phyloP scores from a whole-genome alignment of 768 basidiomycete species.

The Lentinula guzmanii region DNA sequence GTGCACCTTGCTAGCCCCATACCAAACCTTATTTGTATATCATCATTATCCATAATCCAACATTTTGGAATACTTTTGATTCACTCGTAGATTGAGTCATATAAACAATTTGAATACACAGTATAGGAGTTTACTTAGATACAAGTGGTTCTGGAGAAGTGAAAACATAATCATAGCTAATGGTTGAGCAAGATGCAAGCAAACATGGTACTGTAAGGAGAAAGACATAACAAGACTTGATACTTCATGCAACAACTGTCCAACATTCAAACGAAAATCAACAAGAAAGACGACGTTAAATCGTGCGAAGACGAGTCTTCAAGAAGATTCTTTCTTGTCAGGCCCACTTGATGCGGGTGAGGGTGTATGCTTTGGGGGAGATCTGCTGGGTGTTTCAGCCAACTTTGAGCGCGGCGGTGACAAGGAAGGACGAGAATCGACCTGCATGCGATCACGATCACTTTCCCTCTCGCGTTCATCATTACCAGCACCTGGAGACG shows the following conservation, averaged over 20 bases:
- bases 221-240: background rate
- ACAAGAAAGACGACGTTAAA: background rate
- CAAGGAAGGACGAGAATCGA: conserved; percentile 23
- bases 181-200: background rate
- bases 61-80: too few relatives aligned
- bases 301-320: background rate
- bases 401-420: conserved; percentile 8
- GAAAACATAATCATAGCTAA: too few relatives aligned
- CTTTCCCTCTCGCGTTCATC: conserved; percentile 4
- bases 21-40: too few relatives aligned
- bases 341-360: conserved; percentile 5
- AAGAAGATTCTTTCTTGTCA: conserved; percentile 6
- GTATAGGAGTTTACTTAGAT: too few relatives aligned
- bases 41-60: too few relatives aligned
- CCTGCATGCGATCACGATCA: conserved; percentile 41
- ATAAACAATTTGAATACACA: too few relatives aligned
- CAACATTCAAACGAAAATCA: background rate
- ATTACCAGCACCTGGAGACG: conserved; percentile 37
- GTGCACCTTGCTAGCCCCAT: too few relatives aligned
- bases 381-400: conserved; percentile 8
- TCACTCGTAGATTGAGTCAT: too few relatives aligned
- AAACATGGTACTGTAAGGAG: background rate
- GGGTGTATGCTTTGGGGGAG: conserved; percentile 7
- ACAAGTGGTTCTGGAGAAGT: too few relatives aligned
- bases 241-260: background rate